Evolutionary conservation across 2,329 filamentous ascomycete species (phyloP).

Genomic region (Ceratocystis colombiana): DNA sequence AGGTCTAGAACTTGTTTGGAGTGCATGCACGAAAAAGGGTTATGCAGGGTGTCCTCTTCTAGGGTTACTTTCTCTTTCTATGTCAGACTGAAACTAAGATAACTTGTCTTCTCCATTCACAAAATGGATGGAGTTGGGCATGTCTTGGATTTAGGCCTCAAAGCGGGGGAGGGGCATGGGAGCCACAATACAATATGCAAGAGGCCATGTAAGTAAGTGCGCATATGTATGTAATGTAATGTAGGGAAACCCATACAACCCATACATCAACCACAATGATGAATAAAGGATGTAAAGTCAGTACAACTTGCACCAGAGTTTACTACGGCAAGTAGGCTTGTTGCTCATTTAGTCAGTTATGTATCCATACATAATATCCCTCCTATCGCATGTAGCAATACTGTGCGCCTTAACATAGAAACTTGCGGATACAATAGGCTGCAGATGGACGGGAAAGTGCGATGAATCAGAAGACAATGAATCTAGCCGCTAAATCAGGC

Average conservation of each 20-base stretch:
- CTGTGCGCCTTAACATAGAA: background rate
- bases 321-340: background rate
- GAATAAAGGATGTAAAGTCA: too few species aligned
- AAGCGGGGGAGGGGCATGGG: slow-evolving; percentile 8
- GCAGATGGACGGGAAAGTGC: background rate
- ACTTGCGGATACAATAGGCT: background rate
- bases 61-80: background rate
- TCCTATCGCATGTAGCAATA: background rate
- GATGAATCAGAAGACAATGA: slow-evolving; percentile 2
- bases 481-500: background rate
- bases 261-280: too few species aligned
- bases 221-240: background rate
- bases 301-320: background rate
- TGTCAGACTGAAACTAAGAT: background rate
- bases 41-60: too few species aligned
- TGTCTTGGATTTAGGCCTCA: slow-evolving; percentile 7
- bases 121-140: background rate
- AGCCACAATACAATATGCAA: background rate
- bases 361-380: too few species aligned
- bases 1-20: too few species aligned
- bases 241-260: too few species aligned
- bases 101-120: background rate
- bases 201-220: slow-evolving; percentile 6
- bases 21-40: too few species aligned
- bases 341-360: background rate